Conservation (phyloP, 2,329 filamentous ascomycete species). For the Cryoendolithus antarcticus region DNA sequence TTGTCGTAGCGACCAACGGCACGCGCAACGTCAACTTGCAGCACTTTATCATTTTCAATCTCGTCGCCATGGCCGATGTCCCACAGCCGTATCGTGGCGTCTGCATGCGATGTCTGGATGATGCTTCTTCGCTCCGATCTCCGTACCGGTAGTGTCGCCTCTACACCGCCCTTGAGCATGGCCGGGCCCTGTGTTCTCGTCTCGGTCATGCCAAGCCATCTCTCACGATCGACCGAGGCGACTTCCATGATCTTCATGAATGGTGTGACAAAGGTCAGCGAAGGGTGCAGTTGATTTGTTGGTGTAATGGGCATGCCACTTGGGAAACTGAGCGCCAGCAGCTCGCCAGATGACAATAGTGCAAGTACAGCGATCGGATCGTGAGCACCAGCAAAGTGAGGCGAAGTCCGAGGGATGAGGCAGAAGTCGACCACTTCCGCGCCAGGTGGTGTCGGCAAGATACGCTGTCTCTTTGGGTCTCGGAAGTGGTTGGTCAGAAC, state of each 20-base stretch:
- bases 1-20: constrained; percentile 66
- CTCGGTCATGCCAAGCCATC: constrained; percentile 88
- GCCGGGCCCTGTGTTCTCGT: constrained; percentile 64
- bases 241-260: constrained; percentile 65
- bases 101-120: constrained; percentile 75
- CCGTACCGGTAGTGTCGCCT: constrained; percentile 56
- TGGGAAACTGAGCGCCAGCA: constrained; percentile 83
- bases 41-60: constrained; percentile 68
- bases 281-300: constrained; percentile 84
- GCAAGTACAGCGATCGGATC: constrained; percentile 80
- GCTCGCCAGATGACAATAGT: constrained; percentile 71
- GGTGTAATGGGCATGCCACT: constrained; percentile 83
- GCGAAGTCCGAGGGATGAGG: constrained; percentile 67
- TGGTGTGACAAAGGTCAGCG: constrained; percentile 77
- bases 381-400: constrained; percentile 76
- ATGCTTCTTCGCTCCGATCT: constrained; percentile 75
- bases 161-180: constrained; percentile 67
- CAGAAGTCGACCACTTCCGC: constrained; percentile 71
- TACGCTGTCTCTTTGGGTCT: constrained; percentile 56
- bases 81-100: constrained; percentile 86
- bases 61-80: constrained; percentile 86
- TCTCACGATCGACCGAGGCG: constrained; percentile 59
- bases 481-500: constrained; percentile 65
- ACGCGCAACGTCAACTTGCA: constrained; percentile 79
- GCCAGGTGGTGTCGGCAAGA: constrained; percentile 63